Conservation (phyloP, 257 asterid genomes). For the Nicotiana benthamiana region DNA sequence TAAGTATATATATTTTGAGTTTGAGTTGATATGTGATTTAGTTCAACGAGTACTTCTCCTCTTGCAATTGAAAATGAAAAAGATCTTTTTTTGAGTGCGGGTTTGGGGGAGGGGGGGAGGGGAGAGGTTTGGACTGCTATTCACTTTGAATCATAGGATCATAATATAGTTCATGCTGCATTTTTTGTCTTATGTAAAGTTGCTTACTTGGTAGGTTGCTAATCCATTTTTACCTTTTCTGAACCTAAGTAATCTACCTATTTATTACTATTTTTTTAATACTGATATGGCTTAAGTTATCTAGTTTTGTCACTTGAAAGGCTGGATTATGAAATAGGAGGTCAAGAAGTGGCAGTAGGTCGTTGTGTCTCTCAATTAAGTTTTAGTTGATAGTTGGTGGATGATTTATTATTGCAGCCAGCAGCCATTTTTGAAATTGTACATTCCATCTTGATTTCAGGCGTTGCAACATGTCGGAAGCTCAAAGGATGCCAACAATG, state of each 20-base stretch:
- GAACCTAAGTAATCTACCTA: not conserved
- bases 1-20: not conserved
- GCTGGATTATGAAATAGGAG: not conserved
- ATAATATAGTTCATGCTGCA: not conserved
- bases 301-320: not conserved
- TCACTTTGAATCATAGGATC: not conserved
- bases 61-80: not conserved
- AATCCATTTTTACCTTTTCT: not conserved
- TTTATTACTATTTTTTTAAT: not conserved
- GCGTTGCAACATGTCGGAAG: conserved; percentile 71
- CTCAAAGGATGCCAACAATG: conserved; percentile 58
- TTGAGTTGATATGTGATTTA: not conserved
- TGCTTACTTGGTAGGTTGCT: not conserved
- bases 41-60: not conserved
- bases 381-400: not conserved
- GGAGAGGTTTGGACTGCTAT: not conserved
- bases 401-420: not conserved
- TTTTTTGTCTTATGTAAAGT: not conserved
- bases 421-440: not conserved
- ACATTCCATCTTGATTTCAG: conserved; percentile 26
- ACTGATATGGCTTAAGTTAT: not conserved
- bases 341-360: not conserved
- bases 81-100: not conserved
- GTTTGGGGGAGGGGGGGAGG: not conserved
- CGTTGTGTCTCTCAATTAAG: not conserved